Evolutionary conservation across 2,329 filamentous ascomycete species (phyloP), one percentile per base, ranked within the genome.

Genomic region (Neoscytalidium dimidiatum): DNA sequence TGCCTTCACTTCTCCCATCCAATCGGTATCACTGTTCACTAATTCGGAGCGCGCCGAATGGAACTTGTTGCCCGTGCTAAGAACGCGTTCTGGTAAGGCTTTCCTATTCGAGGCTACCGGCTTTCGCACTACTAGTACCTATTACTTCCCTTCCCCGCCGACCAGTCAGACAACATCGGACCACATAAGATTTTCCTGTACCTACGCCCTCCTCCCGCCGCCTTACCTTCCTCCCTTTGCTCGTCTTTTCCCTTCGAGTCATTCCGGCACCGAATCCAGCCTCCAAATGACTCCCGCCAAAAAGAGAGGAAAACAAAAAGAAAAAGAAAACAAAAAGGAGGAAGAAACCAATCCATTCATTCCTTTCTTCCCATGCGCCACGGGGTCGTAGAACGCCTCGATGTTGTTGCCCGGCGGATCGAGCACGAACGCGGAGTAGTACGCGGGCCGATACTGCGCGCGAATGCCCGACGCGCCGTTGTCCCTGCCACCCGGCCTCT

Each of bases 391-490:
- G 14, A 33, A 44, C 3, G 41, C 56, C 28, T 60, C 56, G 41
- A 60, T 23, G 41, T 33, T 46, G 41, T 60, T 60, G 6, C 56
- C 41, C 56, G 71, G 49, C 49, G 71, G 71, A 68, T 74, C 72
- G 17, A 69, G 28, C 9, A 73, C 69, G 63, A 74, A 74, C 9
- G 68, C 71, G 8, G 66, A 70, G 67, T 73, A 74, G 66, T 74
- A 74, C 38, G 72, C 69, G 28, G 69, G 62, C 66, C 70, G 68
- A 64, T 73, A 73, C 46, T 66, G 66, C 31, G 66, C 53, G 58
- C 72, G 70, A 19, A 69, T 51, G 2, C 72, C 72, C 1, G 72
- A 71, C 62, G 66, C 65, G 8, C 72, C 70, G 64, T 73, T 73
- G 35, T 68, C 67, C 56, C 65, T 72, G 13, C 69, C 72, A 21